Evolutionary conservation across 768 basidiomycete species (phyloP).

Genomic region (Gloeopeniophorella convolvens): DNA sequence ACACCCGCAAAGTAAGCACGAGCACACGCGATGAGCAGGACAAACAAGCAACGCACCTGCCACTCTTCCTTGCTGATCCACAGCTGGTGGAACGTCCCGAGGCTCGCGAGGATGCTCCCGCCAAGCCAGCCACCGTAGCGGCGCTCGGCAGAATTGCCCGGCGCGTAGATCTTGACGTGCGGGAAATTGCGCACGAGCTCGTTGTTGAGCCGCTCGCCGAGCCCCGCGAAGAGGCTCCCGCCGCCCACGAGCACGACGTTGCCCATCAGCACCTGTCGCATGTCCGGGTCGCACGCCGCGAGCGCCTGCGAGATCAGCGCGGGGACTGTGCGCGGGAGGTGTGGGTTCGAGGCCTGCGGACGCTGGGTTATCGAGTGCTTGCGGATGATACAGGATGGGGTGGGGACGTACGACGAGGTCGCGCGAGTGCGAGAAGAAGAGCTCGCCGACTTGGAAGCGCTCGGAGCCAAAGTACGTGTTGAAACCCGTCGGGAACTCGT

Average conservation of each 20-base stretch:
- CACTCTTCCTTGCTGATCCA: slow-evolving; percentile 95
- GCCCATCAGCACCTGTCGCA: slow-evolving; percentile 82
- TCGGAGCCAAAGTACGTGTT: slow-evolving; percentile 77
- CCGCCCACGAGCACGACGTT: slow-evolving; percentile 98
- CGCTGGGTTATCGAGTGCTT: not conserved
- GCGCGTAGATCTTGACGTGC: slow-evolving; percentile 88
- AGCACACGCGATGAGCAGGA: no score
- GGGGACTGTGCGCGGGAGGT: slow-evolving; percentile 69
- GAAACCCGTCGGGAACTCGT: slow-evolving; percentile 96
- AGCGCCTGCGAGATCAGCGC: slow-evolving; percentile 73
- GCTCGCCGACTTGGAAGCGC: slow-evolving; percentile 79
- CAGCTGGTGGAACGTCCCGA: slow-evolving; percentile 96
- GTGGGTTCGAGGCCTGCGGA: slow-evolving; percentile 46
- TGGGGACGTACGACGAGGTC: slow-evolving; percentile 25
- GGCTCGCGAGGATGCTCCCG: slow-evolving; percentile 87
- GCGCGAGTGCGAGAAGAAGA: slow-evolving; percentile 71
- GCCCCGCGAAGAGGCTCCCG: slow-evolving; percentile 78
- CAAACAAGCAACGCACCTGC: slow-evolving; percentile 59
- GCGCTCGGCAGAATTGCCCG: slow-evolving; percentile 85
- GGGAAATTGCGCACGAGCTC: slow-evolving; percentile 74
- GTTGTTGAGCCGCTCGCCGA: slow-evolving; percentile 72
- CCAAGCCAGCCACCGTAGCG: slow-evolving; percentile 94
- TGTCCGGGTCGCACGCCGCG: slow-evolving; percentile 82
- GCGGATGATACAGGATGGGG: not conserved
- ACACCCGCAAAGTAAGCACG: not conserved